Evolutionary conservation across 192 early-diverging fungal genomes (phyloP), one percentile per base, ranked within the genome.

Genomic region (Backusella circina): DNA sequence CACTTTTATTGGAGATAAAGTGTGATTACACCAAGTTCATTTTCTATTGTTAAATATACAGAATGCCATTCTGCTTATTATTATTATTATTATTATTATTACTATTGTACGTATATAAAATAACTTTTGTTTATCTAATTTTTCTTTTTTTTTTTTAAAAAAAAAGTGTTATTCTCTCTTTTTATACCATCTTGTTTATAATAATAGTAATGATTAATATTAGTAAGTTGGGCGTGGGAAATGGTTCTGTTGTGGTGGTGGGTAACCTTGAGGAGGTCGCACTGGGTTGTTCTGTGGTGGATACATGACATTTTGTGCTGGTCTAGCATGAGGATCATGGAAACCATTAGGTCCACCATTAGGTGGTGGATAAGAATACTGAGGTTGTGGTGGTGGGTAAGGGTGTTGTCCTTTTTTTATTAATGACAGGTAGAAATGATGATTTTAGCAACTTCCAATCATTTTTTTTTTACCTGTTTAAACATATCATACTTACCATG

Each of bases 401-500:
- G 23, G 26, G 2, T n/a, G 32, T 7, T 32, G 66, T 18, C 66
- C 66, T 33, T 30, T 50, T 18, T 50, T 50, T 50, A n/a, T 50
- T 8, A 51, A 9, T 8, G 9, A n/a, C n/a, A n/a, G n/a, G n/a
- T n/a, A n/a, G n/a, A n/a, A 23, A 23, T 13, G 23, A 5, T 65
- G 31, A 18, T 69, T 69, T 36, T 8, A 37, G 32, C 33, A 69
- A 38, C 4, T 36, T 13, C n/a, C 37, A 38, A 15, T 0, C 7
- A 41, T 41, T 41, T 41, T 41, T 12, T 41, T 41, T 41, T 5
- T 41, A n/a, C n/a, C n/a, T n/a, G n/a, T n/a, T n/a, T n/a, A n/a
- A n/a, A 35, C 5, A 35, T 12, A 39, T 47, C 8, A 65, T 70
- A 68, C 33, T 70, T 70, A 70, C 69, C 69, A 47, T 70, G 38